A percentile compares a stretch with the other conserved stretches of the same genome.
These are phyloP conservation scores for Picea sitchensis DNA, from an alignment of 75 land plant genomes.

Conservation along the genomic window DNA sequence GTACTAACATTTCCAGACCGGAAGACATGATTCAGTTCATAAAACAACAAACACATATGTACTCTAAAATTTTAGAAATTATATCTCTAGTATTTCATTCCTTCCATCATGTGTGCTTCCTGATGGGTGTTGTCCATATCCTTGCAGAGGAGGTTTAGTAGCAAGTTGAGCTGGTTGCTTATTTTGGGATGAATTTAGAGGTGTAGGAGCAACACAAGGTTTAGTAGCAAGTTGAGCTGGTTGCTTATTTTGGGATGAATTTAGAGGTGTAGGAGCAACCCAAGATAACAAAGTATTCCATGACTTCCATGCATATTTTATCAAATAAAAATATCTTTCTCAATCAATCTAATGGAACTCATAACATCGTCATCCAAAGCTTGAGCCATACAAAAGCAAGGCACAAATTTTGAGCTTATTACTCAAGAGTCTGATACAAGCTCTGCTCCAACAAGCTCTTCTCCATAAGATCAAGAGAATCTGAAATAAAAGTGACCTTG, in stretches of 20 bases:
- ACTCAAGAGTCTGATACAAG: constrained; percentile 25
- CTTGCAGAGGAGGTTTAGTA: constrained; percentile 14
- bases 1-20: not conserved
- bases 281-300: constrained; percentile 26
- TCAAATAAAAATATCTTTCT: not conserved
- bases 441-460: no score
- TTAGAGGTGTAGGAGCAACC: constrained; percentile 13
- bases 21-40: not conserved
- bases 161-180: constrained; percentile 16
- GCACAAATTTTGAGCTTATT: not conserved
- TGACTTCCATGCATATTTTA: no score
- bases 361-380: not conserved
- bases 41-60: not conserved
- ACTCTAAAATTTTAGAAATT: not conserved
- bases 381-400: not conserved
- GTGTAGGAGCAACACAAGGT: constrained; percentile 16
- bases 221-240: constrained; percentile 15
- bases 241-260: not conserved
- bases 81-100: constrained; percentile 54
- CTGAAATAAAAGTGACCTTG: no score
- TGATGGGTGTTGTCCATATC: constrained; percentile 7
- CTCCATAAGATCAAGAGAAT: no score
- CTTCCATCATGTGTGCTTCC: constrained; percentile 31
- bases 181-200: not conserved
- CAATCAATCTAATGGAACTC: constrained; percentile 1